Evolutionary conservation across 2,329 filamentous ascomycete genomes (phyloP).

Genomic region (Torrubiellomyces zombiae): DNA sequence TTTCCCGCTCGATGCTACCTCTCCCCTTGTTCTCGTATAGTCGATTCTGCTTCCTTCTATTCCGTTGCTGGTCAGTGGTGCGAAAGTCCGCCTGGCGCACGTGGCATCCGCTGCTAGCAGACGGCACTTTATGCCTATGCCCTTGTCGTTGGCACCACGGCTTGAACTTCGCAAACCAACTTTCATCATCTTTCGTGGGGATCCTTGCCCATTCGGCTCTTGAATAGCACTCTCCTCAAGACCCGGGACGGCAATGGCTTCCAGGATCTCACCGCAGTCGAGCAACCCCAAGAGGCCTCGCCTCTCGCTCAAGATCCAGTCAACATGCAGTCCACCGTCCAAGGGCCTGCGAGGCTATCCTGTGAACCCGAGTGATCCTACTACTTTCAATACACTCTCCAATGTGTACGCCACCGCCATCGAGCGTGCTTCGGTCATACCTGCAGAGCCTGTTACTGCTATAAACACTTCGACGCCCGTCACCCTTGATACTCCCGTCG

Average conservation of each 20-base stretch:
- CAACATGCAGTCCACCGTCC: constrained; percentile 19
- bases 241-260: constrained; percentile 7
- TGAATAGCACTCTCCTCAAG: no score
- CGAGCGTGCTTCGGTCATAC: constrained; percentile 35
- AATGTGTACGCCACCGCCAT: constrained; percentile 49
- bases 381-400: constrained; percentile 48
- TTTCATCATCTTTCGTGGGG: no score
- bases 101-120: no score
- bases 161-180: not conserved
- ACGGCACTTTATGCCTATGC: no score
- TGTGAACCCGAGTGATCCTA: constrained; percentile 40
- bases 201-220: no score
- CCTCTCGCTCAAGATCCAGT: constrained; percentile 38
- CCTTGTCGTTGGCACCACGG: no score
- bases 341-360: constrained; percentile 16
- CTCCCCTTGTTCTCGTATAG: no score
- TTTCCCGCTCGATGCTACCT: no score
- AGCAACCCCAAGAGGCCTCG: constrained; percentile 30
- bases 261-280: constrained; percentile 8
- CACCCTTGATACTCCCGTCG: constrained; percentile 13
- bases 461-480: constrained; percentile 25
- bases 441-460: constrained; percentile 29
- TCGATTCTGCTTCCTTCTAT: no score
- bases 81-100: no score
- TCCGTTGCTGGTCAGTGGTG: no score